Evolutionary conservation across 176 grass and related monocot species (phyloP), one percentile per base, ranked within the genome.

Genomic region (Bonia amplexicaulis): DNA sequence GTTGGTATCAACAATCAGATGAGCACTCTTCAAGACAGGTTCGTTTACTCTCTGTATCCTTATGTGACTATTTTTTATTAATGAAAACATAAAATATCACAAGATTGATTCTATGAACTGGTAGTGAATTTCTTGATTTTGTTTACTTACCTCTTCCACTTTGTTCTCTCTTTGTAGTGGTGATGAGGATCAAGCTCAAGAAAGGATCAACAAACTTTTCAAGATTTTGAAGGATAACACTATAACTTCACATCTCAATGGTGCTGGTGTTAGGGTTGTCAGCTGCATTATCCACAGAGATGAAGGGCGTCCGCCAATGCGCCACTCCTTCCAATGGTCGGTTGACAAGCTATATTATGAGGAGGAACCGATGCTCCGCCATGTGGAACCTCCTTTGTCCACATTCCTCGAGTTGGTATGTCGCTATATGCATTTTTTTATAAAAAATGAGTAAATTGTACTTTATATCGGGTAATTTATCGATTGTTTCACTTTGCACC

Each of bases 1-100:
- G 93, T 96, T 92, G 97, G 97, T 85, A 99, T 99, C 81, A 99
- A 92, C 80, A 99, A 99, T 84, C 97, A 93, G 84, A 96, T 99
- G 97, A 92, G 97, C 78, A 90, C 86, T 58, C 93, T 99, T 69
- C 97, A 99, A 90, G 97, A 99, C 71, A 99, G 97, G 97, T 99
- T 87, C 1, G 71, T 68, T 72, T 79, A 73, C 59, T 44, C 22
- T 82, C 29, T 82, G 9, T 75, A 70, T 68, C 23, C 60, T 58
- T 82, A 25, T 83, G n/a, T 77, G 60, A 25, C 54, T n/a, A 71
- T 46, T 73, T 90, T 17, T 87, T 86, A 12, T 19, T 76, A 37
- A 84, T 66, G 41, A 74, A 64, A 84, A 69, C 15, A 27, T 60
- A 66, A 29, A 42, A 29, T 42, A 75, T 84, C 71, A 44, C 6